These are phyloP conservation scores for Umbelopsis sp. DNA, from an alignment of 192 early-diverging fungal genomes.

Conservation along the genomic window DNA sequence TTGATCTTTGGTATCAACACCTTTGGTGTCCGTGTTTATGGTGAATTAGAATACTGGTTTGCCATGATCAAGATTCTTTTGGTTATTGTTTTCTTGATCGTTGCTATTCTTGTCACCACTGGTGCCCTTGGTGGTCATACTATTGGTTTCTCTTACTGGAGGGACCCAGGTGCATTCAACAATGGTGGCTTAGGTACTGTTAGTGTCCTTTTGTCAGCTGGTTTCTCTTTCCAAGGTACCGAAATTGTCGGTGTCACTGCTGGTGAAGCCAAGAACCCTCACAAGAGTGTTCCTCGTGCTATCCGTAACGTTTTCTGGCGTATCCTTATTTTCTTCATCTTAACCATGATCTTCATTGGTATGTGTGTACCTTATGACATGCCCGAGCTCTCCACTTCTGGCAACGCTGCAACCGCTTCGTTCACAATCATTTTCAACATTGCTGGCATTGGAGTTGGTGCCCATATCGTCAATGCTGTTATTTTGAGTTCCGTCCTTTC, in stretches of 20 bases:
- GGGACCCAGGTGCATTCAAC: slow-evolving; percentile 56
- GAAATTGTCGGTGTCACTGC: slow-evolving; percentile 87
- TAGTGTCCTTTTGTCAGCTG: slow-evolving; percentile 68
- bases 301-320: slow-evolving; percentile 79
- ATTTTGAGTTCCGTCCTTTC: slow-evolving; percentile 64
- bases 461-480: slow-evolving; percentile 67
- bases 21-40: slow-evolving; percentile 75
- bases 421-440: slow-evolving; percentile 64
- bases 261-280: slow-evolving; percentile 82
- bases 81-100: slow-evolving; percentile 75
- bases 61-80: slow-evolving; percentile 75
- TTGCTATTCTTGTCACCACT: slow-evolving; percentile 63
- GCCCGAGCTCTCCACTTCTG: slow-evolving; percentile 50
- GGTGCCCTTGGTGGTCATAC: slow-evolving; percentile 55
- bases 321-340: slow-evolving; percentile 81
- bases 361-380: slow-evolving; percentile 69
- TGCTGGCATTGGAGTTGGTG: slow-evolving; percentile 60
- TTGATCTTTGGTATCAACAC: slow-evolving; percentile 65
- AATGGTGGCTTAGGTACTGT: slow-evolving; percentile 61
- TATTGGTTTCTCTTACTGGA: slow-evolving; percentile 53
- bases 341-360: slow-evolving; percentile 79
- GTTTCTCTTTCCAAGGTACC: slow-evolving; percentile 81
- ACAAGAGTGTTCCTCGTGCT: slow-evolving; percentile 64
- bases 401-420: slow-evolving; percentile 56
- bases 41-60: slow-evolving; percentile 86